Evolutionary conservation across 306 rosid species (phyloP), one percentile per base, ranked within the genome.

Genomic region (Oxytropis ochrocephala): DNA sequence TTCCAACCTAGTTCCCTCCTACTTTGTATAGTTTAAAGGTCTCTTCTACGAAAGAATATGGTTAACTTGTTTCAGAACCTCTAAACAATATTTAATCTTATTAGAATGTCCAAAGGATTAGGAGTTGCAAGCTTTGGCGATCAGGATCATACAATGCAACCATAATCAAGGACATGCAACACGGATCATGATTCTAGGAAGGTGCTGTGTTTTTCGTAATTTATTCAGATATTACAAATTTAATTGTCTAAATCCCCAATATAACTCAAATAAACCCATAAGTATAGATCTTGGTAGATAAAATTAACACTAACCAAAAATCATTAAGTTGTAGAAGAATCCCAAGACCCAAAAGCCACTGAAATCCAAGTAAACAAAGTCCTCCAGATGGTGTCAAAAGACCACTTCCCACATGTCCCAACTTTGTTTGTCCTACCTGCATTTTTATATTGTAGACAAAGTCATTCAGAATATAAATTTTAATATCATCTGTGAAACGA

Each of bases 401-500:
- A 80, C 94, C 90, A 82, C 97, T 85, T 61, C 96, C 97, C 67
- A 91, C 72, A 46, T 96, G 97, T 69, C 97, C 78, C 48, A 61
- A 69, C 78, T 87, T 91, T 65, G 97, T 91, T 39, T 94, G 89
- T 30, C 85, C 97, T 33, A 91, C 94, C 96, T 91, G 82, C 81
- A 87, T 41, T 9, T 38, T 36, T 77, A 42, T 27, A 79, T 53
- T 14, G 32, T 9, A 60, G 19, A 53, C 12, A 67, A 42, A 55
- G 47, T 51, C 33, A 72, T 69, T 57, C 53, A 65, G 48, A 51
- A 64, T 62, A 21, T 57, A 13, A 48, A 29, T 69, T 52, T 13
- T 35, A 64, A 32, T 53, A 52, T 57, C 54, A 64, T 6, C 0
- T 8, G 69, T 50, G 51, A 24, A 12, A 12, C 27, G 35, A 33